phyloP scores from a whole-genome alignment of 371 early-diverging fungal genomes.

The Mortierella sp. region DNA sequence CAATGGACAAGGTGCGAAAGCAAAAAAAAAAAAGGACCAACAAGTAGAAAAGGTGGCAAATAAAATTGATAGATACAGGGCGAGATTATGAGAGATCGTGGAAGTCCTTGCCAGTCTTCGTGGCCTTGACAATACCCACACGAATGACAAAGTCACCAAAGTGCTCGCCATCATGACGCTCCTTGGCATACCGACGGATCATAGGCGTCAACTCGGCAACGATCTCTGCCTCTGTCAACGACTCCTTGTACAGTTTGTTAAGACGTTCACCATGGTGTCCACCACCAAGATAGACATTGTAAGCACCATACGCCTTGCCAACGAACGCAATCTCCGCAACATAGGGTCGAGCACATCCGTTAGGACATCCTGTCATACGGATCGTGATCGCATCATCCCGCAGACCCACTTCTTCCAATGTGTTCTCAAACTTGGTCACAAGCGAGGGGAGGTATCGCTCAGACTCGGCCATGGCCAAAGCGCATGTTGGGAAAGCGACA shows the following conservation, averaged over 20 bases:
- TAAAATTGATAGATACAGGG: too few relatives aligned
- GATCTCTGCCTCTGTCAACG: conserved; percentile 88
- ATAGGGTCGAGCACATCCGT: conserved; percentile 94
- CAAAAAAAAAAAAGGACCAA: too few relatives aligned
- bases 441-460: conserved; percentile 93
- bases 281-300: conserved; percentile 96
- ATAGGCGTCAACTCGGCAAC: conserved; percentile 78
- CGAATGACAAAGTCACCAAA: conserved; percentile 96
- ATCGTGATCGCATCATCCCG: conserved; percentile 89
- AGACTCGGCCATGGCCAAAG: conserved; percentile 95
- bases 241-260: conserved; percentile 90
- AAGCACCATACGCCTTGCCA: conserved; percentile 93
- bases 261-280: conserved; percentile 87
- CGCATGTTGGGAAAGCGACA: conserved; percentile 94
- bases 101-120: conserved; percentile 80
- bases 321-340: conserved; percentile 94
- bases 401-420: conserved; percentile 83
- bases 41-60: too few relatives aligned
- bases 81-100: conserved; percentile 68
- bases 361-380: conserved; percentile 97
- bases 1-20: too few relatives aligned
- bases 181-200: conserved; percentile 81
- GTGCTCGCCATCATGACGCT: conserved; percentile 78
- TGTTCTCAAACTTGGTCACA: conserved; percentile 78
- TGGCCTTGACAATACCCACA: conserved; percentile 85